Evolutionary conservation across 2,329 filamentous ascomycete genomes (phyloP).

Genomic region (Xylariales sp.): DNA sequence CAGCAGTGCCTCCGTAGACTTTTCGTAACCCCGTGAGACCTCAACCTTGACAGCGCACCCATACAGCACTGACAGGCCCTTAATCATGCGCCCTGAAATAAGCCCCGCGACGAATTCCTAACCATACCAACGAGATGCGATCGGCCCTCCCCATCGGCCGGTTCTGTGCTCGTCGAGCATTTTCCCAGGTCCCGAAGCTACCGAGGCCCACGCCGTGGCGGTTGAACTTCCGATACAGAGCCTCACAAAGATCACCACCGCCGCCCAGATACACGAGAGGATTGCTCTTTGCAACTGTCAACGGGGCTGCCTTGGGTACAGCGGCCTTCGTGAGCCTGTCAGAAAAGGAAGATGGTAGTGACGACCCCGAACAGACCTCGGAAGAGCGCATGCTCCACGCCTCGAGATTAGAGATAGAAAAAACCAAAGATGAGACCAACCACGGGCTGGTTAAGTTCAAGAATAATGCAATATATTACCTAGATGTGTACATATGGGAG

Average conservation of each 20-base stretch:
- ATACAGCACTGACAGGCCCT: too few relatives aligned
- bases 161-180: conserved; percentile 34
- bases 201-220: conserved; percentile 9
- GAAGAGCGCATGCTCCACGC: conserved; percentile 84
- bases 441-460: conserved; percentile 53
- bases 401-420: conserved; percentile 73
- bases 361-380: conserved; percentile 54
- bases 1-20: too few relatives aligned
- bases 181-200: conserved; percentile 8
- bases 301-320: conserved; percentile 44
- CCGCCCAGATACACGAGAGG: conserved; percentile 19
- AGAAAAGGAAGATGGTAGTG: conserved; percentile 50
- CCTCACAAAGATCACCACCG: conserved; percentile 6
- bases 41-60: too few relatives aligned
- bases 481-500: conserved; percentile 75
- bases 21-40: too few relatives aligned
- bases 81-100: too few relatives aligned
- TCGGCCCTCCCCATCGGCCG: conserved; percentile 37
- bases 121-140: conserved; percentile 48
- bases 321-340: conserved; percentile 55
- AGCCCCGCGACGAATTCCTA: too few relatives aligned
- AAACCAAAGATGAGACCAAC: conserved; percentile 59
- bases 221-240: conserved; percentile 13
- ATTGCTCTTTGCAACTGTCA: conserved; percentile 33
- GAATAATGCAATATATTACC: conserved; percentile 57